Conservation (phyloP, 306 rosid species). For the Trifolium fragiferum region DNA sequence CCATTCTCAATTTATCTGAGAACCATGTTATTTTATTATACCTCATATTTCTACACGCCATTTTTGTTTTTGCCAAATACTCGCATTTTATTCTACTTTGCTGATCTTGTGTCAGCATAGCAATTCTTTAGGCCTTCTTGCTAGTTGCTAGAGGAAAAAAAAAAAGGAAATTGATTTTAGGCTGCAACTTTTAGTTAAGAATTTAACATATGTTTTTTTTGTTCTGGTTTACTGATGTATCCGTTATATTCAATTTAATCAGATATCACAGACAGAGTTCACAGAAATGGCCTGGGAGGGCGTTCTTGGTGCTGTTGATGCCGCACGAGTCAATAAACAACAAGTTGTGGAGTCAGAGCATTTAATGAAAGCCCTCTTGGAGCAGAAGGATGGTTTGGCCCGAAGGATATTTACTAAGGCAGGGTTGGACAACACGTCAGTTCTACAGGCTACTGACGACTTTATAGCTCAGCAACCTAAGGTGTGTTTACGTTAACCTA, state of each 20-base stretch:
- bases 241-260: constrained; percentile 37
- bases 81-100: neutral
- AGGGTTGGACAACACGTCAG: constrained; percentile 82
- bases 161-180: neutral
- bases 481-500: constrained; percentile 49
- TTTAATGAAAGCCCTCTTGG: constrained; percentile 94
- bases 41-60: neutral
- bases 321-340: constrained; percentile 78
- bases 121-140: neutral
- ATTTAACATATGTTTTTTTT: neutral
- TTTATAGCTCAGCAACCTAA: constrained; percentile 87
- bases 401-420: constrained; percentile 90
- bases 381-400: constrained; percentile 93
- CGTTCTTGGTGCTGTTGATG: constrained; percentile 76
- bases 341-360: constrained; percentile 95
- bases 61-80: neutral
- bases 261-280: constrained; percentile 77
- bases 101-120: constrained; percentile 10
- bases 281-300: constrained; percentile 99
- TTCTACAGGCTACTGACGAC: constrained; percentile 86
- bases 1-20: neutral
- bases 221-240: constrained; percentile 2
- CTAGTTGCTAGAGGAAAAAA: neutral
- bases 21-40: neutral
- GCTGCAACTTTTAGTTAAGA: neutral